Evolutionary conservation across 257 asterid genomes (phyloP), one percentile per base, ranked within the genome.

Genomic region (Solanum ahanhuiri): DNA sequence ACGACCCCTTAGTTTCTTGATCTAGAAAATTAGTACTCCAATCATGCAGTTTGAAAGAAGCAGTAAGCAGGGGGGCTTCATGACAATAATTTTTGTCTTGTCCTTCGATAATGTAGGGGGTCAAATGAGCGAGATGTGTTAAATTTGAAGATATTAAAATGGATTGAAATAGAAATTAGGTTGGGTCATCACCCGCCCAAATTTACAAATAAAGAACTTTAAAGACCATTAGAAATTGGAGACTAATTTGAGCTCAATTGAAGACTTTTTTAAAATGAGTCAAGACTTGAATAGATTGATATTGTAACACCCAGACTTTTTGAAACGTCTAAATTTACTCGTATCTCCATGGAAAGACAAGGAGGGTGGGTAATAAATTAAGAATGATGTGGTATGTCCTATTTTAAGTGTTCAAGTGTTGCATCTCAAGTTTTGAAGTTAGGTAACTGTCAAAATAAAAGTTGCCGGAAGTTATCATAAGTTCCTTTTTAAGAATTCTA

Each of bases 11-110:
- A 39, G 20, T 11, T 41, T 57, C 77, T 39, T 41, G 48, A 48
- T 22, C 76, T 58, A 37, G 10, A 67, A 57, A n/a, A 85, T 17
- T 73, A 35, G 73, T 67, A 23, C 17, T 45, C 54, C 72, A 85
- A 17, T 20, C 35, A 73, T 6, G 63, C 63, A 17, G 63, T 54
- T 54, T 17, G 63, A 54, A 54, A 54, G n/a, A 54, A 17, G n/a
- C 20, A 48, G 79, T 14, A 92, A 91, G 87, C 90, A 90, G 71
- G 91, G 71, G 91, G 88, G 90, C 85, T 76, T 89, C 41, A 87
- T 91, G 93, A 92, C 87, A 75, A 92, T 92, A 90, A 92, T 88
- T 92, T 92, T 91, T 67, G 82, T 92, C 8, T 89, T 92, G 94
- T 94, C 97, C 14, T 92, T 93, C 77, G 86, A 82, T 77, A 88